Base-by-base conservation (phyloP, 768 basidiomycete genomes). In the Lactarius akahatsu region DNA sequence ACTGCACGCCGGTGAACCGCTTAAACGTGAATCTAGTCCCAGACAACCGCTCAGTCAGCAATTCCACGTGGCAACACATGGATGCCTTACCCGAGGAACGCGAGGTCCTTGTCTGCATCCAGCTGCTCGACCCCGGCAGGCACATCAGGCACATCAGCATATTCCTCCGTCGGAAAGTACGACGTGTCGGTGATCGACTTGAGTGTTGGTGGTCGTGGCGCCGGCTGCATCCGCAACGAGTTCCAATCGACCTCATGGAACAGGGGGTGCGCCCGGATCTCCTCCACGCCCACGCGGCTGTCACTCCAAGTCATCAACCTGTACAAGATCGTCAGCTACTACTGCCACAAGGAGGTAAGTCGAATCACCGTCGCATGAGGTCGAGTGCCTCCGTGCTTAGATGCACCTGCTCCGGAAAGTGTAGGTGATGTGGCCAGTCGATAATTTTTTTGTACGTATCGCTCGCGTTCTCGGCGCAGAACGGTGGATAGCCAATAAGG, bases 401-500 rank as follows among this genome's bases (percentile, higher is more conserved):
- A 74, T 96, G 91, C n/a, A 98, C 92, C 72, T 99, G 96, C 63
- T 96, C 94, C 0, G 97, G 97, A 78, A 98, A 95, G 57, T 79
- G 80, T 38, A 98, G 85, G 76, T 91, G 90, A 62, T 87, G 81
- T 69, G 85, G 83, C 97, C 96, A 99, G 74, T 95, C 90, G 78
- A 96, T 88, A 71, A 98, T 98, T 80, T 98, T 98, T 73, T 96
- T 88, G 77, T 99, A 99, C 28, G 96, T 98, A 71, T 98, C 96
- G 73, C 96, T 94, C 23, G 97, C 94, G 61, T 91, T 91, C 76
- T 98, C 96, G 3, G 94, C 94, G 77, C 94, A 97, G 80, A 98
- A 96, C 0, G 94, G 95, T 23, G 96, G 94, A 76, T 97, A 98
- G 60, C 97, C 97, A 68, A 98, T 92, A 30, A 98, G 80, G 77